Evolutionary conservation across 2,329 filamentous ascomycete species (phyloP), one percentile per base, ranked within the genome.

Genomic region (Didymella segeticola): DNA sequence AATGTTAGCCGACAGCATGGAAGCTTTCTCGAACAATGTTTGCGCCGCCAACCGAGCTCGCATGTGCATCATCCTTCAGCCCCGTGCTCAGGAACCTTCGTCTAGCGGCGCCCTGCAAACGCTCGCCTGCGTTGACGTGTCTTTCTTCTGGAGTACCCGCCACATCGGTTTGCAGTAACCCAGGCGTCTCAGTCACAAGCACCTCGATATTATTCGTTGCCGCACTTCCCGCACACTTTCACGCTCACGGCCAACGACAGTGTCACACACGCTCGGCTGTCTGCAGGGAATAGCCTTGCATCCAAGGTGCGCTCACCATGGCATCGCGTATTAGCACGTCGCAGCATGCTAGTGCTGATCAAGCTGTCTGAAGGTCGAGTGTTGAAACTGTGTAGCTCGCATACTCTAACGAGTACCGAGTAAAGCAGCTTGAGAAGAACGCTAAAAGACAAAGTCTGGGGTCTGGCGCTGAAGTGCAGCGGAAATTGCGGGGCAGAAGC

Each of bases 11-110:
- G 62, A 55, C 43, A 12, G 61, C 56, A 61, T 56, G 55, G 62
- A 64, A 63, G 53, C 31, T 54, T 63, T 55, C 52, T 58, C 53
- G 62, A 64, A 66, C 54, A 53, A 47, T 47, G 53, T 57, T 58
- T 43, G 34, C 51, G 52, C 56, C 48, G 62, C 63, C 62, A 65
- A 64, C 63, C 62, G 63, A 66, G 62, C 51, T 34, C 34, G 38
- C 51, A 43, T 53, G 49, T 53, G 47, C 49, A 54, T 53, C 62
- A 53, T 59, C 60, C 58, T 57, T 54, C 49, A 56, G 56, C 57
- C 57, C 57, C 63, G 56, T 51, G 51, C 52, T 56, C 52, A 54
- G 50, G 47, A 52, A 54, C 49, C 42, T 48, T 30, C 43, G 27
- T 43, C 29, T 34, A 52, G 47, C 25, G 39, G 43, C 43, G 43